Evolutionary conservation across 768 basidiomycete genomes (phyloP).

Genomic region (Mycena albidolilacea): DNA sequence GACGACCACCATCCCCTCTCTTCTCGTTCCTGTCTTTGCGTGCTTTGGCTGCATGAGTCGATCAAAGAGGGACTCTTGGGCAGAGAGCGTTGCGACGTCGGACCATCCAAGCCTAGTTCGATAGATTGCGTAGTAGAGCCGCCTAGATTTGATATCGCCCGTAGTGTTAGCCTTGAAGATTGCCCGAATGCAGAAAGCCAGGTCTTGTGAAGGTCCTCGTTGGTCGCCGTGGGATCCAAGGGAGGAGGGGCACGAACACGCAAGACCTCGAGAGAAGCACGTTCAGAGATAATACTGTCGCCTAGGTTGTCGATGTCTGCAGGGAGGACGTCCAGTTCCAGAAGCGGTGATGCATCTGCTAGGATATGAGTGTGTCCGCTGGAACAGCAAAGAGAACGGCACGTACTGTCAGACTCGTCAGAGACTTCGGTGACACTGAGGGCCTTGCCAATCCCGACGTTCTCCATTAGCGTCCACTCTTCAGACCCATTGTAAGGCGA

Average conservation of each 20-base stretch:
- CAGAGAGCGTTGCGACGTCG: slow-evolving; percentile 24
- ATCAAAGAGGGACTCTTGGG: slow-evolving; percentile 41
- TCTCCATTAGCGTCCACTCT: slow-evolving; percentile 33
- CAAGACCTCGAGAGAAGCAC: slow-evolving; percentile 32
- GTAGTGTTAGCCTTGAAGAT: slow-evolving; percentile 34
- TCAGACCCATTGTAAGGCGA: slow-evolving; percentile 27
- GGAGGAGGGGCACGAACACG: slow-evolving; percentile 28
- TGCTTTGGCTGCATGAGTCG: slow-evolving; percentile 10
- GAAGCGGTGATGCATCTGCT: slow-evolving; percentile 18
- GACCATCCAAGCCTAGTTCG: slow-evolving; percentile 6
- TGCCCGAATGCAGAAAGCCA: slow-evolving; percentile 35
- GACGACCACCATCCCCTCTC: slow-evolving; percentile 37
- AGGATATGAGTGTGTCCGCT: not conserved
- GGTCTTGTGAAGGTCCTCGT: slow-evolving; percentile 31
- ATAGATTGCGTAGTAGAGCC: not conserved
- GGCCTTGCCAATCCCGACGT: slow-evolving; percentile 25
- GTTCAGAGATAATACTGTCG: slow-evolving; percentile 16
- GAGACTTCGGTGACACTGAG: slow-evolving; percentile 26
- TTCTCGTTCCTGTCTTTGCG: slow-evolving; percentile 36
- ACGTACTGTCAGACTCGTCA: slow-evolving; percentile 16
- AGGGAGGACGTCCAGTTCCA: slow-evolving; percentile 37
- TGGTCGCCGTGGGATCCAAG: slow-evolving; percentile 7
- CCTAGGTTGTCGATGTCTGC: slow-evolving; percentile 29
- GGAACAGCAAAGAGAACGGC: not conserved
- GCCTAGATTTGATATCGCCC: slow-evolving; percentile 31